Base-by-base conservation (phyloP, 495 filamentous ascomycete genomes). In the Xylaria palmicola region DNA sequence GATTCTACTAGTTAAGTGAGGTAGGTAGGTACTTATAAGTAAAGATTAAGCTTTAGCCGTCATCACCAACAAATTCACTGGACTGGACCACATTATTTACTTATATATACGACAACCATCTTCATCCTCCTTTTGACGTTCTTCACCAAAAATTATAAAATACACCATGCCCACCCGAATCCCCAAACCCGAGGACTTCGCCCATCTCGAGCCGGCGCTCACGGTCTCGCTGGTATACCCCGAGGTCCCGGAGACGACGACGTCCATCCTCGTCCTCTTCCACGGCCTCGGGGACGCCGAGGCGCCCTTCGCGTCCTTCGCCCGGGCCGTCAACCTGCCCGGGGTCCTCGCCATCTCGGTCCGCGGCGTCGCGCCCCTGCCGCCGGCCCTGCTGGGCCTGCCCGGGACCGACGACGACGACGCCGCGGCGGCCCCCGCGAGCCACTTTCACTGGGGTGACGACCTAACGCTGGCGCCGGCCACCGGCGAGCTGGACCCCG, bases 281-380 rank as follows among this genome's bases (percentile, higher is more conserved):
- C 93, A 98, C 75, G 92, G 93, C 56, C 83, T 98, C 2, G 94
- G 94, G 30, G 93, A 97, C 73, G 85, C 83, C 15, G 79, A 88
- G 39, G 60, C 68, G 2, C 76, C 88, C 12, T 96, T 97, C 77
- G 79, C 85, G 51, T 63, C 73, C n/a, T 86, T 97, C 60, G 91
- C 84, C 37, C 75, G 75, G n/a, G 84, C 86, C 62, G 74, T 97
- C n/a, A 72, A 82, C 41, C 85, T 97, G 12, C 91, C 93, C 0
- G 89, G 92, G 67, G 94, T 95, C 41, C 81, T 84, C 29, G 83
- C 85, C 67, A 80, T 98, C 34, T 84, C 91, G 4, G 72, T 98
- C 26, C 88, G 87, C 69, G 94, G 85, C 0, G 86, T 88, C 0
- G 79, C 74, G n/a, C 84, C 85, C 0, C 75, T 98, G 3, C 92